Evolutionary conservation across 495 filamentous ascomycete species (phyloP), one percentile per base, ranked within the genome.

Genomic region (Xanthoparmelia taractica): DNA sequence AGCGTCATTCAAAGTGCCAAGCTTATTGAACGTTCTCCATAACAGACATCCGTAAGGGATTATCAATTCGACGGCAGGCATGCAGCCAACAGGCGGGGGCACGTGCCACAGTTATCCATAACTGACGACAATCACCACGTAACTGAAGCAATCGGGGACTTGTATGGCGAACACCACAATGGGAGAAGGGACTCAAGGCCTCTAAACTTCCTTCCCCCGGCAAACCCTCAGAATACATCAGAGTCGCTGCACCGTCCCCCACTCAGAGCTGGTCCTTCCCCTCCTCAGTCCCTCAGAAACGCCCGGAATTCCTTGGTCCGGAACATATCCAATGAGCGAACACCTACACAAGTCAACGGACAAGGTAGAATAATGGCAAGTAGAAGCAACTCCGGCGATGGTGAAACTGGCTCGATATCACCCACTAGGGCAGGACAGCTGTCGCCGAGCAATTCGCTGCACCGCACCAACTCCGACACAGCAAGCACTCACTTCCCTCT

Each of bases 61-160:
- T 75, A 78, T 71, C 81, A 82, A 72, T 75, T 79, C 72, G 76
- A 79, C 67, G 78, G 76, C 75, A 76, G 76, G 72, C 78, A 80
- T 70, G 73, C 81, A 69, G 74, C 76, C 59, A 66, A 59, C 18
- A 76, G 82, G 63, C 77, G 82, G 75, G 86, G 85, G 65, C 87
- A 89, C 77, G 78, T 74, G 55, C 78, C 87, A 63, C 80, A 86
- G 65, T 73, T 88, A 63, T 89, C 87, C 64, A 89, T 90, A 68
- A 87, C 86, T 74, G 87, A 90, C 70, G 84, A 87, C 67, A 90
- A 84, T 74, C 93, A 97, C 79, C 94, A 98, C 84, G 93, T 97
- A 72, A 98, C 94, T 43, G 94, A 98, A 72, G 90, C 92, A 54
- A 97, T 98, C 71, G 92, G 92, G 43, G 91, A 94, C 71, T 87